A percentile compares a stretch with the other conserved stretches of the same genome.
phyloP scores from a whole-genome alignment of 1,139 yeast genomes.

The Lodderomyces metapsilosis region DNA sequence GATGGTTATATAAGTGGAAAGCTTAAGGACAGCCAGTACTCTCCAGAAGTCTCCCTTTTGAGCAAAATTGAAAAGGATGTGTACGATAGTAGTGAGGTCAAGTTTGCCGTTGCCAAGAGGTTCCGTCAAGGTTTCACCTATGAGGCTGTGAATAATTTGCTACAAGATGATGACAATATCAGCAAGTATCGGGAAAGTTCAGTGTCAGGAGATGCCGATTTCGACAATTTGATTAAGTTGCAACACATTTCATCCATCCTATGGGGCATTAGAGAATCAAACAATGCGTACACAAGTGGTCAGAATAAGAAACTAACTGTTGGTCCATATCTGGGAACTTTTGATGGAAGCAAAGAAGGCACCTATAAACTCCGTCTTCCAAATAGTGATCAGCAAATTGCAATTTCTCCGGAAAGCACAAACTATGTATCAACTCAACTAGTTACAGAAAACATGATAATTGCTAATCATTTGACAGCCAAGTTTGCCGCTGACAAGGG shows the following conservation, averaged over 20 bases:
- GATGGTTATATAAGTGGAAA: conserved; percentile 22
- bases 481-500: conserved; percentile 40
- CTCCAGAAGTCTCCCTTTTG: conserved; percentile 13
- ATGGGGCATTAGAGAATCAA: conserved; percentile 6
- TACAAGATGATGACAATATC: conserved; percentile 18
- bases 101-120: conserved; percentile 18
- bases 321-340: not conserved
- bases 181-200: not conserved
- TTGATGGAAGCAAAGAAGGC: not conserved
- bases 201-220: conserved; percentile 18
- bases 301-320: conserved; percentile 2
- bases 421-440: conserved; percentile 22
- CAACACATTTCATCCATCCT: conserved; percentile 25
- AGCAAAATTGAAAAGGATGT: conserved; percentile 19
- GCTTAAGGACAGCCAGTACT: conserved; percentile 18
- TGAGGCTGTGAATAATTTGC: conserved; percentile 30
- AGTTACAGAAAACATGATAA: conserved; percentile 82
- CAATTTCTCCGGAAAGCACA: not conserved
- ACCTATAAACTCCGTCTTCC: not conserved
- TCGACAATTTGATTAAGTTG: conserved; percentile 28
- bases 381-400: conserved; percentile 5
- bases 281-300: conserved; percentile 5
- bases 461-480: conserved; percentile 68
- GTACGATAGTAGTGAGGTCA: conserved; percentile 17
- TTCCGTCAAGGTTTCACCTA: conserved; percentile 43